phyloP scores from a whole-genome alignment of 2,329 filamentous ascomycete species.

The Aspergillus sp. region DNA sequence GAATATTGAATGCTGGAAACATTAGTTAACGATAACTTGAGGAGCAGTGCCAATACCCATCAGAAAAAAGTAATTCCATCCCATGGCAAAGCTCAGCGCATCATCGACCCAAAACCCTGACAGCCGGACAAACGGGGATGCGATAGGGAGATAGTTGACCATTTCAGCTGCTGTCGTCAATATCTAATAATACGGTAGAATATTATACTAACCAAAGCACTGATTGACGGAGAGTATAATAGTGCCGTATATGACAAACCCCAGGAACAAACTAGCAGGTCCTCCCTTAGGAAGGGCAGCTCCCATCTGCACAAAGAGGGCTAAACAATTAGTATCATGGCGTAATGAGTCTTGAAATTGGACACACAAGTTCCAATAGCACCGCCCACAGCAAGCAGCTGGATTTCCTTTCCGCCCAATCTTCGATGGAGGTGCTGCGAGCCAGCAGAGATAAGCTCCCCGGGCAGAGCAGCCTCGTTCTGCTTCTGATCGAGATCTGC shows the following conservation, averaged over 20 bases:
- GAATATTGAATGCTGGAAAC: slow-evolving; percentile 25
- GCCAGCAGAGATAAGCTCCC: slow-evolving; percentile 7
- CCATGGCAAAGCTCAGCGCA: slow-evolving; percentile 30
- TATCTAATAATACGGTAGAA: fast-evolving
- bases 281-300: slow-evolving; percentile 34
- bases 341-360: neutral
- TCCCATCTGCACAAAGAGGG: slow-evolving; percentile 34
- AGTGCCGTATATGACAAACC: slow-evolving; percentile 21
- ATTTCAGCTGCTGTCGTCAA: slow-evolving; percentile 23
- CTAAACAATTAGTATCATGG: slow-evolving; percentile 8
- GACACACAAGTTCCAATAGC: slow-evolving; percentile 35
- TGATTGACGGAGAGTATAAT: slow-evolving; percentile 34
- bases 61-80: slow-evolving; percentile 29
- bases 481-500: neutral
- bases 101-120: slow-evolving; percentile 31
- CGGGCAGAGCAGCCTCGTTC: neutral
- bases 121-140: slow-evolving; percentile 26
- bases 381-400: slow-evolving; percentile 35
- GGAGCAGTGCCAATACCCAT: slow-evolving; percentile 15
- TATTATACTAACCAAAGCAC: slow-evolving; percentile 20
- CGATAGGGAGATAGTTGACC: slow-evolving; percentile 28
- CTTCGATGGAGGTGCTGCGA: slow-evolving; percentile 31
- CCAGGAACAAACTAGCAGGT: slow-evolving; percentile 36
- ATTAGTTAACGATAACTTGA: neutral
- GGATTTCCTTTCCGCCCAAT: slow-evolving; percentile 32